Percentiles rank a stretch among this genome's conserved stretches.
Evolutionary conservation across 148 eudicot genomes (phyloP).

Genomic region (Cornus florida): DNA sequence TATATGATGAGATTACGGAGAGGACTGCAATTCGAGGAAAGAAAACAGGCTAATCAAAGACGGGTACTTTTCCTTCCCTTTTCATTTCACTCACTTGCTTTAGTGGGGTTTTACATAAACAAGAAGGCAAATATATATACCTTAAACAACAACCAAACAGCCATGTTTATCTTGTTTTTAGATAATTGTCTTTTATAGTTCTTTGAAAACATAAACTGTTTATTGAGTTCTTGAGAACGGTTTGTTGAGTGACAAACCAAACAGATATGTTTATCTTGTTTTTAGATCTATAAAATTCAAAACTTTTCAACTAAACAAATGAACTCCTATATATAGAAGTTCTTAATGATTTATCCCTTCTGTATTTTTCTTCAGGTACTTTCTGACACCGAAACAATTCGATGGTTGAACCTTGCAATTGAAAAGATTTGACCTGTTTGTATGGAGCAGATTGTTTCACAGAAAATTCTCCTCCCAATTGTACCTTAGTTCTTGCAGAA

Average conservation of each 20-base stretch:
- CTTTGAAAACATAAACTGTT: too few species aligned
- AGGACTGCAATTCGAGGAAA: conserved; percentile 66
- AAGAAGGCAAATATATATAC: too few species aligned
- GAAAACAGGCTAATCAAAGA: conserved; percentile 61
- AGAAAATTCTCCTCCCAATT: conserved; percentile 80
- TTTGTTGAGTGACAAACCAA: too few species aligned
- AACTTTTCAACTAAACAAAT: neutral
- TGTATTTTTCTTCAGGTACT: conserved; percentile 50
- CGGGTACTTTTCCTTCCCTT: conserved; percentile 41
- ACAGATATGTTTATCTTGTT: neutral
- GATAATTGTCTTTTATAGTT: too few species aligned
- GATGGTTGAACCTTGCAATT: conserved; percentile 86
- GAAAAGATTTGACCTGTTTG: conserved; percentile 90
- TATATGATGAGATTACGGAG: conserved; percentile 60
- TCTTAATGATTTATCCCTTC: neutral
- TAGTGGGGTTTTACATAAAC: too few species aligned
- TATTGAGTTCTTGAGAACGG: too few species aligned
- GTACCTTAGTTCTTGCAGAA: conserved; percentile 94
- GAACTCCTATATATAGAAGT: neutral
- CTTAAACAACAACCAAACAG: too few species aligned
- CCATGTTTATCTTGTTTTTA: too few species aligned
- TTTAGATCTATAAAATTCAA: neutral
- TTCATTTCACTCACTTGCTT: neutral
- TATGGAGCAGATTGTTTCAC: conserved; percentile 86
- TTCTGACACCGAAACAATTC: conserved; percentile 74